Evolutionary conservation across 2,329 filamentous ascomycete genomes (phyloP), one percentile per base, ranked within the genome.

Genomic region (Fusarium metavorans): DNA sequence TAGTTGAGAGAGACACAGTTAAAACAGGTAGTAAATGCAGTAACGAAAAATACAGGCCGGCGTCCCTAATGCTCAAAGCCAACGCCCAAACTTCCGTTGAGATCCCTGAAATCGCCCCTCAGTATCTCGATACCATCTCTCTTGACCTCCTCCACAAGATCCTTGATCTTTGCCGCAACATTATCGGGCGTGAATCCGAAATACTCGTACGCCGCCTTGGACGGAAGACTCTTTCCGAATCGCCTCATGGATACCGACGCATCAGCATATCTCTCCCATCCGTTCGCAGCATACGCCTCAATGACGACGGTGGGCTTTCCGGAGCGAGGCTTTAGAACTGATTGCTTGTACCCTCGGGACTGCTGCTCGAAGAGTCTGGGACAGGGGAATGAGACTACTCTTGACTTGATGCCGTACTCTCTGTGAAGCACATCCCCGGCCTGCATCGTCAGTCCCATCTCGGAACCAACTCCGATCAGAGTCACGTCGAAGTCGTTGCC

Each of bases 241-340:
- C 82, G 82, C 52, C 84, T 83, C 85, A 91, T 87, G 52, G 84
- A 87, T 66, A 84, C 84, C 1, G 86, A 88, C 0, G 89, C 89
- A 77, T 90, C 86, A 0, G 89, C 89, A 74, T 91, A 91, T 16
- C 89, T 80, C 81, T 91, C 90, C 89, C 89, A 91, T 0, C 89
- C 88, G 66, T 88, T 87, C 1, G 86, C 83, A 2, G 87, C 85
- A 76, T 89, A 91, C 1, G 89, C 88, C 80, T 92, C 91, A 48
- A 92, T 88, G 5, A 91, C 87, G 14, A 92, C 87, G 1, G 84
- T 81, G 0, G 88, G 87, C 3, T 85, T 82, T 48, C 83, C 83
- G 72, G 84, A 82, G 35, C 83, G 82, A 63, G 80, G 80, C 52
- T 80, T 81, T 50, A 91, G 80, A 1, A 87, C 84, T 1, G 84